These are phyloP conservation scores for Alternaria ventricosa DNA, from an alignment of 2,329 filamentous ascomycete genomes.

Conservation along the genomic window DNA sequence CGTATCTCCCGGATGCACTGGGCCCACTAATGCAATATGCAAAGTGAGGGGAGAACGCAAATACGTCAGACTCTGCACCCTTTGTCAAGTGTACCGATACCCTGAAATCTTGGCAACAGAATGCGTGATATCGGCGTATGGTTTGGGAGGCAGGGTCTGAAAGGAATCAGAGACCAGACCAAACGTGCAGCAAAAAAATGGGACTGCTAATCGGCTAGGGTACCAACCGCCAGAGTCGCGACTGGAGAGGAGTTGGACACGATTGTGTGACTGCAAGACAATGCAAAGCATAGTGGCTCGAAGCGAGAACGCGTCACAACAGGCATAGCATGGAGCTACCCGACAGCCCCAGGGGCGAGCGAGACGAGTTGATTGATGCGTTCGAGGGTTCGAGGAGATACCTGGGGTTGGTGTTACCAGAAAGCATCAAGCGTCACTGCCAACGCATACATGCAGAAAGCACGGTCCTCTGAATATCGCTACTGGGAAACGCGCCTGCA, in stretches of 20 bases:
- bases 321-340: constrained; percentile 42
- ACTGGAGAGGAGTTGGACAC: constrained; percentile 45
- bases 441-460: constrained; percentile 44
- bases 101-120: constrained; percentile 37
- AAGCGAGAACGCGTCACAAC: constrained; percentile 40
- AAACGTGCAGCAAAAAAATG: constrained; percentile 32
- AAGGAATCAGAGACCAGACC: constrained; percentile 37
- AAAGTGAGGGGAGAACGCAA: constrained; percentile 35
- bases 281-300: constrained; percentile 45
- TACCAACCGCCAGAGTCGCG: constrained; percentile 45
- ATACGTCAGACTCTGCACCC: constrained; percentile 44
- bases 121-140: constrained; percentile 27
- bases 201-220: constrained; percentile 33
- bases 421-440: constrained; percentile 27
- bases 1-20: constrained; percentile 36
- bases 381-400: constrained; percentile 41
- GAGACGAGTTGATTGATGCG: constrained; percentile 43
- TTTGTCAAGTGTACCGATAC: constrained; percentile 36
- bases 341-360: constrained; percentile 30
- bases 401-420: constrained; percentile 47
- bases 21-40: constrained; percentile 44
- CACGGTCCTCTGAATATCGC: constrained; percentile 47
- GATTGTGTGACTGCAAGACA: constrained; percentile 42
- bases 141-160: constrained; percentile 18
- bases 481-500: constrained; percentile 33